phyloP scores from a whole-genome alignment of 331 rosid species.

The Stylosanthes scabra region DNA sequence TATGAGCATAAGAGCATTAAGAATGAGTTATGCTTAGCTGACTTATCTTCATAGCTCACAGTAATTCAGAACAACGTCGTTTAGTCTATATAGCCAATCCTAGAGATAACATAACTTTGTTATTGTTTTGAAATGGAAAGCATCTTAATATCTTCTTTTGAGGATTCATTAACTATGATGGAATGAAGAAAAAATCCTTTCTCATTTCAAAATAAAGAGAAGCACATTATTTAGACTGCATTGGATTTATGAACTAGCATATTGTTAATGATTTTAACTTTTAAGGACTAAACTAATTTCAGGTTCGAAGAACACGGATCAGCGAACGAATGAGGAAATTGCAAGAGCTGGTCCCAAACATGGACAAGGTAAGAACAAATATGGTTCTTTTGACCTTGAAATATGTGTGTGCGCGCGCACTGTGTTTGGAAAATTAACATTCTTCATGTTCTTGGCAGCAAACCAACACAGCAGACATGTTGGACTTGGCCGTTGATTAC shows the following conservation, averaged over 20 bases:
- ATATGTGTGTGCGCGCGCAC: not conserved
- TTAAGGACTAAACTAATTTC: conserved; percentile 19
- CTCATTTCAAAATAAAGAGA: not conserved
- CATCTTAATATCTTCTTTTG: not conserved
- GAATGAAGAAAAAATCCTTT: not conserved
- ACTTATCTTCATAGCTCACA: not conserved
- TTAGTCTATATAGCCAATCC: not conserved
- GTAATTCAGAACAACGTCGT: not conserved
- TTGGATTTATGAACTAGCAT: conserved; percentile 10
- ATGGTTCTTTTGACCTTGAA: not conserved
- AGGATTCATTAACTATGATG: not conserved
- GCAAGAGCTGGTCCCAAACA: conserved; percentile 96
- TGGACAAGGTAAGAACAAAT: conserved; percentile 78
- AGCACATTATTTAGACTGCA: not conserved
- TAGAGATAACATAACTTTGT: not conserved
- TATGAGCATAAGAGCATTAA: not conserved
- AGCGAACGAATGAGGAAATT: conserved; percentile 96
- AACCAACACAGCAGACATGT: conserved; percentile 99
- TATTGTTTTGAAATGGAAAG: no score
- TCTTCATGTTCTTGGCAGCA: conserved; percentile 62
- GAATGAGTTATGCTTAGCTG: not conserved
- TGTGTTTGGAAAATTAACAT: conserved; percentile 15
- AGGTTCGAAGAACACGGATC: conserved; percentile 94
- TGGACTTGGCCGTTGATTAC: conserved; percentile 95
- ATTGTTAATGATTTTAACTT: not conserved